Conservation (phyloP, 2,329 filamentous ascomycete species). For the Chalara sp. region DNA sequence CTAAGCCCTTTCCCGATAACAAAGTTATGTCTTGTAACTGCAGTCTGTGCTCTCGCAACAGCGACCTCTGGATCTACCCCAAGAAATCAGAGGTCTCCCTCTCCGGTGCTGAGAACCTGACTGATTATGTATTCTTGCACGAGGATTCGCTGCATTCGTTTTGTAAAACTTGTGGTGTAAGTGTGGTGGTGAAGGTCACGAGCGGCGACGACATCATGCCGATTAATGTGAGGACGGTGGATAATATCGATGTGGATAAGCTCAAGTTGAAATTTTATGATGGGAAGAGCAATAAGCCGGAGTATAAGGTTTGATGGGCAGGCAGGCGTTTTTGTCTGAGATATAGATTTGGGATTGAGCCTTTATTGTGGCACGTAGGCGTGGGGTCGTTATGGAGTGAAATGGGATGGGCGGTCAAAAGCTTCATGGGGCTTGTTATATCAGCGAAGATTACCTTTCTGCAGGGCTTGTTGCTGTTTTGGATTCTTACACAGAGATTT, state of each 20-base stretch:
- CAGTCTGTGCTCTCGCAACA: slow-evolving; percentile 12
- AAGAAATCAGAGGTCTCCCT: slow-evolving; percentile 4
- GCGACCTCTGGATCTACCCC: slow-evolving; percentile 17
- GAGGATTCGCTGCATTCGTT: slow-evolving; percentile 14
- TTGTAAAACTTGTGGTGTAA: slow-evolving; percentile 13
- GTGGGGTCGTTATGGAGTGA: no score
- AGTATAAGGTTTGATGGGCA: neutral
- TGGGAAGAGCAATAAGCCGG: neutral
- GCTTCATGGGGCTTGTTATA: no score
- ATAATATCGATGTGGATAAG: neutral
- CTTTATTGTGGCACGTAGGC: neutral
- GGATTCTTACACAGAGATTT: no score
- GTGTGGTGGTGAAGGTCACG: slow-evolving; percentile 10
- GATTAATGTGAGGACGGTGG: neutral
- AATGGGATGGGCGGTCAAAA: no score
- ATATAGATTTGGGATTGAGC: neutral
- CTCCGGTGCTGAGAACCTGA: slow-evolving; percentile 8
- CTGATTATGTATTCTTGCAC: slow-evolving; percentile 12
- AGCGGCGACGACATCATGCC: neutral
- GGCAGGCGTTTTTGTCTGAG: neutral
- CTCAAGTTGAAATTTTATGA: neutral
- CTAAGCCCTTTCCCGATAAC: slow-evolving; percentile 8
- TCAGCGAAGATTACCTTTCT: no score
- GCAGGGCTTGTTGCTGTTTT: no score
- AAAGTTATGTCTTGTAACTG: slow-evolving; percentile 17